Base-by-base conservation (phyloP, 768 basidiomycete genomes). In the Suillus occidentalis region DNA sequence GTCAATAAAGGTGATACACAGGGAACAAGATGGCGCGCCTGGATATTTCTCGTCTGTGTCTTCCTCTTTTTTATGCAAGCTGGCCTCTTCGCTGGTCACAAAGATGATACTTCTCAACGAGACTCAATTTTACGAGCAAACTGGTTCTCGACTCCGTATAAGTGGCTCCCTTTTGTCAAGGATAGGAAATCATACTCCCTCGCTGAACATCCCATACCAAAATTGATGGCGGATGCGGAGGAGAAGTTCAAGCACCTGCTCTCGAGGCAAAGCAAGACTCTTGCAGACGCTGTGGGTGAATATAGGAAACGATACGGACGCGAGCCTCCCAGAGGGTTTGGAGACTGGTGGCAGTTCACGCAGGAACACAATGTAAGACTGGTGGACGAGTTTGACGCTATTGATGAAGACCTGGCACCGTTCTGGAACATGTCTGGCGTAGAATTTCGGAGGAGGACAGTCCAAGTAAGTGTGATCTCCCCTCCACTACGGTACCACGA, bases 251-350 rank as follows among this genome's bases (percentile, higher is more conserved):
- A 86, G 42, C 75, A 79, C 40, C 84, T 90, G 70, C 77, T 99
- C 36, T 80, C 79, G 2, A 80, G 82, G 59, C 97, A 99, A 79
- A 95, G 92, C 75, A 87, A 84, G 70, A 90, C 92, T 1, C 82
- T 99, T 42, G 79, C 80, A 47, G 85, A 86, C 34, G 97, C 97
- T 0, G 92, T 94, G 0, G 75, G 76, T 10, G 94, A 97, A 75
- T 99, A 99, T 77, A 86, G 80, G 68, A 79, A 84, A 63, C 83
- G 95, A 64, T 95, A 97, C 76, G 80, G 80, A 12, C 85, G 91
- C 43, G 78, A 86, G 42, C 97, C 97, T 6, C 97, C 97, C 0
- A 86, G 84, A 50, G 97, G 95, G 1, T 99, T 99, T 68, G 96
- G 95, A 72, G 78, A 84, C 36, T 98, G 97, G 97, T 97, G 88